Base-by-base conservation (phyloP, 345 rosid genomes). In the Citrus mangshanensis region DNA sequence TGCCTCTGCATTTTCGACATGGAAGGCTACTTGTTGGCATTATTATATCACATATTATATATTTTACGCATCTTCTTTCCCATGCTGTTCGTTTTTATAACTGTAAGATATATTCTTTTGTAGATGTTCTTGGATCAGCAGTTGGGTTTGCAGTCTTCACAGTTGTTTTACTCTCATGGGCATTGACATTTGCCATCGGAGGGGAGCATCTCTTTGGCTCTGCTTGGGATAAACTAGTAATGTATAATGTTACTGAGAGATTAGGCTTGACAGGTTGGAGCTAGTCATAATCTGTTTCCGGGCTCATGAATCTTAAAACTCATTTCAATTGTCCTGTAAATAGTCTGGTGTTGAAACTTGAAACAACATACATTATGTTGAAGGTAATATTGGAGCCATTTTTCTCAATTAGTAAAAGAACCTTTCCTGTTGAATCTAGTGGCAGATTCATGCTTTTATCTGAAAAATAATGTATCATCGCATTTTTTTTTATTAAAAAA, bases 201-300 rank as follows among this genome's bases (percentile, higher is more conserved):
- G 27, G 27, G 27, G 27, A 25, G 27, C 63, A 73, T 7, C 90
- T 96, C 46, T 91, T 96, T 22, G 98, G 99, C 40, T 84, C 91
- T 56, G 83, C 85, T 35, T 96, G 97, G 97, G 85, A 93, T 88
- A 81, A 97, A 82, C 93, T 97, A 49, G 92, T 94, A 64, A 91
- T 97, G 98, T 97, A 94, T 86, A 94, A 93, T 38, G 92, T 94
- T 76, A 98, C 97, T 37, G 96, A 92, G 40, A 88, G 87, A 81
- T 82, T 93, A 76, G 99, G 97, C 67, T 84, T 94, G 81, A 89
- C 98, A n/a, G 93, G 97, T 65, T 88, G 89, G 91, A 84, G 78
- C 58, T 89, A 85, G 84, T 25, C 27, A 25, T 25, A 25, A 25
- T 25, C 27, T 25, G 27, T 25, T 25, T 25, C 27, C 27, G 27